Evolutionary conservation across 2,329 filamentous ascomycete genomes (phyloP).

Genomic region (Aureobasidium zeae): DNA sequence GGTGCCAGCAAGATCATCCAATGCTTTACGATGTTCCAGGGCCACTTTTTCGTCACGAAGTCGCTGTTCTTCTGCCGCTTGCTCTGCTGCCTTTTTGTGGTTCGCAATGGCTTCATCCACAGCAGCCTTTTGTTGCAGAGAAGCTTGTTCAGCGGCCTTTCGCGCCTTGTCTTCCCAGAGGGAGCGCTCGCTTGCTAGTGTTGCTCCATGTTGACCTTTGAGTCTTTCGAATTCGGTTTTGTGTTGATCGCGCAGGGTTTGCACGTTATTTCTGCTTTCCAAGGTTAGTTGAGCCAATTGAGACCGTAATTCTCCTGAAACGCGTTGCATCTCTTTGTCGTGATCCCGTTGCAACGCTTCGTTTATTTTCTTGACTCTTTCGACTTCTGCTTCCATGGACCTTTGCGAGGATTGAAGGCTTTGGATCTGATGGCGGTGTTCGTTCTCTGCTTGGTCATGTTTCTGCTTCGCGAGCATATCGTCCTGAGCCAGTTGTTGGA

Average conservation of each 20-base stretch:
- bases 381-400: constrained; percentile 33
- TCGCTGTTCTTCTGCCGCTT: constrained; percentile 20
- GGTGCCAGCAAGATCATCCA: constrained; percentile 2
- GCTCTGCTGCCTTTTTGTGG: constrained; percentile 19
- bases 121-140: constrained; percentile 14
- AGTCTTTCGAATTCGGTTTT: constrained; percentile 26
- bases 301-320: constrained; percentile 15
- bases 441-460: constrained; percentile 62
- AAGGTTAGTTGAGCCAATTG: constrained; percentile 47
- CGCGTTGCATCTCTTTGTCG: constrained; percentile 38
- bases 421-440: constrained; percentile 47
- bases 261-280: constrained; percentile 22
- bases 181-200: constrained; percentile 27
- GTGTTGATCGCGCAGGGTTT: constrained; percentile 31
- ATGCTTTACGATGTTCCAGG: constrained; percentile 20
- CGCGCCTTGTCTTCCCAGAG: constrained; percentile 19
- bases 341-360: constrained; percentile 63
- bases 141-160: constrained; percentile 18
- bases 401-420: constrained; percentile 18
- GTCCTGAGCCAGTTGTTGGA: constrained; percentile 50
- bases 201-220: constrained; percentile 29
- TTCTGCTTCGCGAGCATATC: constrained; percentile 46
- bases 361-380: constrained; percentile 55
- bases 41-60: constrained; percentile 6
- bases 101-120: constrained; percentile 18